Evolutionary conservation across 202 grass and related monocot species (phyloP).

Genomic region (Dendrocalamus latiflorus): DNA sequence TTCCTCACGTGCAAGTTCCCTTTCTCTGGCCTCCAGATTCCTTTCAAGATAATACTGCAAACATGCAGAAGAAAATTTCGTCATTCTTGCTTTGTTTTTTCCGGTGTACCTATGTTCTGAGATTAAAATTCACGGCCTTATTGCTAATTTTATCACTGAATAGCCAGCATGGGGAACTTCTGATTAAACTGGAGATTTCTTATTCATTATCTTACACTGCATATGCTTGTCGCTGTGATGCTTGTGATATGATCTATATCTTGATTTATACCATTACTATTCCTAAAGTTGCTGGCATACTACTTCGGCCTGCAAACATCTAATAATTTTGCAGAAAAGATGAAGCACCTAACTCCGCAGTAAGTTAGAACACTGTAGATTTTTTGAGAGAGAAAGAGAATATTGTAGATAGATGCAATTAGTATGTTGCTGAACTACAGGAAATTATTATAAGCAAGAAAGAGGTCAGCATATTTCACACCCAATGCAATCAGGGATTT

Average conservation of each 20-base stretch:
- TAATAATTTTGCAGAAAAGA: neutral
- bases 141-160: neutral
- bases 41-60: slow-evolving; percentile 96
- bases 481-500: neutral
- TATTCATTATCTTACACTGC: neutral
- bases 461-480: slow-evolving; percentile 1
- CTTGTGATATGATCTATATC: neutral
- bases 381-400: no score
- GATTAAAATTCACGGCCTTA: neutral
- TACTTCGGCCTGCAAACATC: neutral
- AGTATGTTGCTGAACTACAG: neutral
- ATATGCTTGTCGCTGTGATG: neutral
- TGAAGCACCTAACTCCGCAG: neutral
- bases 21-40: slow-evolving; percentile 91
- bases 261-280: neutral
- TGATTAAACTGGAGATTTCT: neutral
- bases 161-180: neutral
- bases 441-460: slow-evolving; percentile 8
- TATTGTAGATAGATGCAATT: no score
- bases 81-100: neutral
- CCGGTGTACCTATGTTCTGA: neutral
- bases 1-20: slow-evolving; percentile 69
- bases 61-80: slow-evolving; percentile 14
- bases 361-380: neutral
- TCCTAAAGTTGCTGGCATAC: neutral